These are phyloP conservation scores for Castanea crenata DNA, from an alignment of 306 rosid genomes.

Conservation along the genomic window DNA sequence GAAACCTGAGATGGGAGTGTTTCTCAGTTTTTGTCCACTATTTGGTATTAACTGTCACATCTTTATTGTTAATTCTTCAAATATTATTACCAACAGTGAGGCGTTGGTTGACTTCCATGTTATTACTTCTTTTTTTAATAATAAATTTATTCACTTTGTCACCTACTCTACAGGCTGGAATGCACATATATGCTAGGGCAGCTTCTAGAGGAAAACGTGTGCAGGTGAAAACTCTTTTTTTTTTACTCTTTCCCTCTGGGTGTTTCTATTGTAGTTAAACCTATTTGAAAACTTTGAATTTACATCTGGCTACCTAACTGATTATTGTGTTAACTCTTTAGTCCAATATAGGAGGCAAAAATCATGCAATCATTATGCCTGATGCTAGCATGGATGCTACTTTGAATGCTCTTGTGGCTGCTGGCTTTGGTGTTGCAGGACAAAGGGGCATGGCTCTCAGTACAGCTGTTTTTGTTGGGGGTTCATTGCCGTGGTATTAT, in stretches of 20 bases:
- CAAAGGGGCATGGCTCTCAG: conserved; percentile 54
- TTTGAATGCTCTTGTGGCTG: conserved; percentile 51
- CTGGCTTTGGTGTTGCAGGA: conserved; percentile 67
- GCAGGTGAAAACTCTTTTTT: conserved; percentile 44
- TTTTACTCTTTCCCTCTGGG: background rate
- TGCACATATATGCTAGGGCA: conserved; percentile 58
- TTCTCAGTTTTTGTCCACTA: background rate
- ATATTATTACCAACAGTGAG: background rate
- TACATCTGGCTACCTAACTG: conserved; percentile 23
- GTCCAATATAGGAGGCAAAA: conserved; percentile 61
- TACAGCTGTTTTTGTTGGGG: conserved; percentile 69
- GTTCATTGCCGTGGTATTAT: conserved; percentile 53
- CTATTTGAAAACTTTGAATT: conserved; percentile 9
- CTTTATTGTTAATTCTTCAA: background rate
- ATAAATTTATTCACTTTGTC: conserved; percentile 8
- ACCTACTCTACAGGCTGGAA: conserved; percentile 51
- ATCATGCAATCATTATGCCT: conserved; percentile 67
- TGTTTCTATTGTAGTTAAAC: background rate
- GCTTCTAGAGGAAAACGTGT: conserved; percentile 68
- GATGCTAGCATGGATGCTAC: conserved; percentile 71
- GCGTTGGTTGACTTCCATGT: conserved; percentile 5
- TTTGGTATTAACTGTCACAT: background rate
- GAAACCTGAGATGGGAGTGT: background rate
- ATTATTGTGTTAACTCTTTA: conserved; percentile 27
- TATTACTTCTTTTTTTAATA: conserved; percentile 5